Base-by-base conservation (phyloP, 208 protist species). In the Novymonas esmeraldas region DNA sequence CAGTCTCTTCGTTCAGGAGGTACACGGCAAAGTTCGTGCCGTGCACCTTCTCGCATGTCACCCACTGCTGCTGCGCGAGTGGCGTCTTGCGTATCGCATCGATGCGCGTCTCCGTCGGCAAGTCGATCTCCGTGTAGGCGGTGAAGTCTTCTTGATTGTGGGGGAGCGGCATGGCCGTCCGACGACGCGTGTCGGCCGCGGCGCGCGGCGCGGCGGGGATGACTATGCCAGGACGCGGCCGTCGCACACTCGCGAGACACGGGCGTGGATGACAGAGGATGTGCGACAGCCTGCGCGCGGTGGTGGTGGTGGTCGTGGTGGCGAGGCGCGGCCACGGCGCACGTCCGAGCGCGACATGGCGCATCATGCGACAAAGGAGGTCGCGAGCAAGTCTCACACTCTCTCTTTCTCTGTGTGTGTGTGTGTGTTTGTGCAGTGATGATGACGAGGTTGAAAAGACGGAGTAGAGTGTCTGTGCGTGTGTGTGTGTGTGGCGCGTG, bases 1-100 rank as follows among this genome's bases (percentile, higher is more conserved):
- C 57, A 34, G 84, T 78, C 4, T 68, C 57, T 42, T 93, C 90
- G 41, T 90, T 72, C 10, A 95, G 65, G 3, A 94, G 64, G 77
- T 90, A 92, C 26, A 95, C 82, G 28, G 81, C 85, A 61, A 95
- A 94, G 78, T 95, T 95, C 11, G 87, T 84, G 41, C 90, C 90
- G 64, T 95, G 90, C 24, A 95, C 87, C 73, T 95, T 95, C 60
- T 95, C 90, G 34, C 76, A 88, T 26, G 86, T 87, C 31, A 95
- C 84, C 88, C 90, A 95, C 61, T 93, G 85, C 72, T 92, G 77
- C 18, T 55, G 64, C 0, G 73, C 86, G 39, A 95, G 75, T 13
- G 82, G 85, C 55, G 76, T 84, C 44, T 75, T 78, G 2, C 82
- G 74, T 39, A 95, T 91, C n/a, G 73, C 58, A n/a, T 93, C 80